Conservation (phyloP, 305 asterid species). For the Solanum hybrid region DNA sequence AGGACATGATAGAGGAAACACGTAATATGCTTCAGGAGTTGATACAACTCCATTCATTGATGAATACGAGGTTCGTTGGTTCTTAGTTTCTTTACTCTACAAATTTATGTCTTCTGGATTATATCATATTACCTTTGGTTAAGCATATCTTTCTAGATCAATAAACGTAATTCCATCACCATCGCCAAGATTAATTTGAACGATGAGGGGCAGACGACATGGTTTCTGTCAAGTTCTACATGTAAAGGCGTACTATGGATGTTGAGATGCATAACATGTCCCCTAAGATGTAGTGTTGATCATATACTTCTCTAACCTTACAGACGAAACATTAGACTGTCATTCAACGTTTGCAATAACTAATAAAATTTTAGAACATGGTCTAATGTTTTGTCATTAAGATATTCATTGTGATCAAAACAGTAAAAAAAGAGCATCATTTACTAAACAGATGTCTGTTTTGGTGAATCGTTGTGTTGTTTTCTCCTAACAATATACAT, state of each 20-base stretch:
- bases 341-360: background rate
- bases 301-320: background rate
- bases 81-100: background rate
- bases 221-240: background rate
- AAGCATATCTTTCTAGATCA: background rate
- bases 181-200: background rate
- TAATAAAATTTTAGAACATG: background rate
- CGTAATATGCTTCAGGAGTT: constrained; percentile 1
- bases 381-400: background rate
- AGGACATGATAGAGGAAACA: background rate
- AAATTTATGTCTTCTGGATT: background rate
- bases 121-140: background rate
- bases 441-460: background rate
- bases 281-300: background rate
- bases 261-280: background rate
- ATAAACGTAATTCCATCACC: background rate
- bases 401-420: background rate
- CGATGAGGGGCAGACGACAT: background rate
- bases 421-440: background rate
- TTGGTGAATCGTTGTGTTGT: background rate
- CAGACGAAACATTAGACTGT: background rate
- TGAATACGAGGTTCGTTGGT: background rate
- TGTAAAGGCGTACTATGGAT: background rate
- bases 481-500: background rate
- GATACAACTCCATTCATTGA: background rate